Base-by-base conservation (phyloP, 2,329 filamentous ascomycete genomes). In the Sporothrix curviconia region DNA sequence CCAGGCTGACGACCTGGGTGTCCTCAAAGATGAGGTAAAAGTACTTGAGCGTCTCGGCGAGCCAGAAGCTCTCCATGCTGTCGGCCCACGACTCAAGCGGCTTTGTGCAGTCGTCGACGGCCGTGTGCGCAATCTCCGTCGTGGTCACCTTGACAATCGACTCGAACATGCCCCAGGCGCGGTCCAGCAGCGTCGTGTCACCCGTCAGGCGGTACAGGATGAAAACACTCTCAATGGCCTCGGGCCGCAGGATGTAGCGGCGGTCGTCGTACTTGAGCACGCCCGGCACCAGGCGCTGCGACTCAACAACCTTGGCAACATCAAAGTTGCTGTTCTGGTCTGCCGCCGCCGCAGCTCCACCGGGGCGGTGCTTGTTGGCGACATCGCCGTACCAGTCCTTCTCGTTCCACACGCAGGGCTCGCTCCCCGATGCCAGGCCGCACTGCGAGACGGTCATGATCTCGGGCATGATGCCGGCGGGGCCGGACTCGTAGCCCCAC, bases 141-240 rank as follows among this genome's bases (percentile, higher is more conserved):
- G 62, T 82, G 75, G 44, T 61, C 28, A n/a, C 42, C 22, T 19
- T 30, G n/a, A 82, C 75, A 39, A 91, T 77, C 11, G 81, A 78
- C 56, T 79, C 68, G 67, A 90, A 90, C 87, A 91, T 91, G 57
- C 75, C 74, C 87, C 87, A 90, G 2, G 86, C 87, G 66, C 83
- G 83, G 59, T 86, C 79, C 66, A 82, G 81, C 78, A 84, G 87
- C 50, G 76, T 72, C 1, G 75, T 63, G 62, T 89, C 82, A 25
- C 86, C 87, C 0, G 87, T 90, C 57, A 89, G 76, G 56, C 87
- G 81, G 68, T 86, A 90, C 75, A 92, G 81, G 66, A 90, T 81
- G 69, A 90, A 92, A 4, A 94, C 81, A 14, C 83, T 87, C 73
- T 92, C 89, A 56, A 92, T 90, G 2, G 88, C 88, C 71, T 92